Evolutionary conservation across 805 yeast genomes (phyloP), one percentile per base, ranked within the genome.

Genomic region (Candida dendrica): DNA sequence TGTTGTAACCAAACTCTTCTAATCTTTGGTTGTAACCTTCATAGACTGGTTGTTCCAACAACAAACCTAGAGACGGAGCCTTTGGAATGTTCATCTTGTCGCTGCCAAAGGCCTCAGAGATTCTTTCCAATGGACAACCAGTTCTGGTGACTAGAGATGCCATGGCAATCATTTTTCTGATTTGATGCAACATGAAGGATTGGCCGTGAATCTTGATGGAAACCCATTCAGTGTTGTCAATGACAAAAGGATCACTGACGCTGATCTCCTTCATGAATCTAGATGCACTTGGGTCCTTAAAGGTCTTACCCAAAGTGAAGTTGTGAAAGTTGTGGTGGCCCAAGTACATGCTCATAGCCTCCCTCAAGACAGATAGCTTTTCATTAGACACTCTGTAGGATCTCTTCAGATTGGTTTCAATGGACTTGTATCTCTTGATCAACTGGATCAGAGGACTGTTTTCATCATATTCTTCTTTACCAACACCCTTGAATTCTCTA

Each of bases 191-290:
- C 98, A 93, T 93, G 64, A 93, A 93, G 3, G 96, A 87, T 66
- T 93, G 98, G 7, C 98, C 98, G 61, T 93, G 98, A 50, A 93
- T 87, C 67, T 91, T 90, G 56, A 93, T 83, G 2, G 96, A 86
- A 2, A 87, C 75, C 98, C 98, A 93, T 59, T 93, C 98, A 6
- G 96, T 89, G 37, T 86, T 89, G 56, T 90, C 86, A 50, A 91
- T 90, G 40, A 88, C 82, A 61, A 88, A 86, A 2, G 98, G 98
- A 2, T 86, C 95, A 15, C 89, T 76, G 0, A 88, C 95, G 1
- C 75, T 71, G 38, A 91, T 72, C 16, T 75, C 66, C 55, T 85
- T 85, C 88, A 93, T 90, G 60, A 68, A 85, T 54, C 98, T 72
- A 39, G 74, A 70, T 3, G 97, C 84, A 48, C 95, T 83, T 16